phyloP scores from a whole-genome alignment of 192 early-diverging fungal genomes.

The Piromyces sp. region DNA sequence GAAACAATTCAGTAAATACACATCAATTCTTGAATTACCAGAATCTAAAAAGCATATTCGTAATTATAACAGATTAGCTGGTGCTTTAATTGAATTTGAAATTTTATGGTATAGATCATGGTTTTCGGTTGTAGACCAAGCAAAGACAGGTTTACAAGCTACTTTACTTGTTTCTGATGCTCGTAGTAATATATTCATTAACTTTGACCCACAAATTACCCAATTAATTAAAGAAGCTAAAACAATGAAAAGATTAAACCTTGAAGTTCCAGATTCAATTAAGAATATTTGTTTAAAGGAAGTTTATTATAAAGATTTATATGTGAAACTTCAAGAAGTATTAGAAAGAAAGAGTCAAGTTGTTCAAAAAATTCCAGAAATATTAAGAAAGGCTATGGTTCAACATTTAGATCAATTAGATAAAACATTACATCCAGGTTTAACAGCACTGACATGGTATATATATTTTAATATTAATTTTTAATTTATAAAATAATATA shows the following conservation, averaged over 20 bases:
- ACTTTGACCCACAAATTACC: constrained; percentile 40
- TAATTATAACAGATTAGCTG: constrained; percentile 48
- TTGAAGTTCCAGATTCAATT: constrained; percentile 34
- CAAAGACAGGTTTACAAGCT: constrained; percentile 42
- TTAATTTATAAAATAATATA: too few species aligned
- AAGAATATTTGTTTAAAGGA: constrained; percentile 37
- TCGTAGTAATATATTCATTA: constrained; percentile 33
- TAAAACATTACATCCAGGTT: constrained; percentile 31
- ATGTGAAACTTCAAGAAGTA: constrained; percentile 21
- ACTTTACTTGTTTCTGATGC: constrained; percentile 35
- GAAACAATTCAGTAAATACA: constrained; percentile 31
- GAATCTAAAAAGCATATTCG: constrained; percentile 47
- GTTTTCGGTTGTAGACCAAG: constrained; percentile 36
- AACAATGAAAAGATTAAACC: constrained; percentile 24
- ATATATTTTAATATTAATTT: background rate
- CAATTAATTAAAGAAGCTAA: constrained; percentile 45
- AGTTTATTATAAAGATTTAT: constrained; percentile 35
- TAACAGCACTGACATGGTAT: constrained; percentile 39
- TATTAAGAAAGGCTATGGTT: constrained; percentile 25
- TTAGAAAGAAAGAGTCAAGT: constrained; percentile 26
- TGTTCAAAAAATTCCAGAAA: constrained; percentile 24
- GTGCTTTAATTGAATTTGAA: constrained; percentile 45
- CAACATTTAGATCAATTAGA: constrained; percentile 46
- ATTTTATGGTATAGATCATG: constrained; percentile 38
- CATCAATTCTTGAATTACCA: constrained; percentile 26